phyloP scores from a whole-genome alignment of 2,329 filamentous ascomycete genomes.

The Waltergamsia citrina region DNA sequence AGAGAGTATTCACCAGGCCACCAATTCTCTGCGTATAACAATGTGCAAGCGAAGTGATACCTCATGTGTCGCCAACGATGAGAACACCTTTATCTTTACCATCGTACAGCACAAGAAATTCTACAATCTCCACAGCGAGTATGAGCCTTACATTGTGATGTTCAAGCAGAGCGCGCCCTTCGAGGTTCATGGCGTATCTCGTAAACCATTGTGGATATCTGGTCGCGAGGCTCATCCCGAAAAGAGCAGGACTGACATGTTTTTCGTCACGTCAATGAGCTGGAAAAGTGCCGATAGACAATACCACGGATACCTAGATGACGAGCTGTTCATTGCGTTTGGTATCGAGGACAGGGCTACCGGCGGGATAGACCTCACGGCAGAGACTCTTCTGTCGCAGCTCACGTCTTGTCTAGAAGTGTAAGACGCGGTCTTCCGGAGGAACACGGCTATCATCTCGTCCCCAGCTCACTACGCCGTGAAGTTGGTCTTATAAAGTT shows the following conservation, averaged over 20 bases:
- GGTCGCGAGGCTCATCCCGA: slow-evolving; percentile 28
- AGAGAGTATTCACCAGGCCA: slow-evolving; percentile 48
- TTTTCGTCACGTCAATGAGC: slow-evolving; percentile 47
- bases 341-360: slow-evolving; percentile 43
- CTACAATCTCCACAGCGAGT: slow-evolving; percentile 36
- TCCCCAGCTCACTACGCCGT: too few relatives aligned
- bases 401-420: slow-evolving; percentile 19
- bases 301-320: slow-evolving; percentile 48
- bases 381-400: slow-evolving; percentile 40
- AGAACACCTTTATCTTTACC: slow-evolving; percentile 44
- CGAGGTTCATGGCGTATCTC: slow-evolving; percentile 36
- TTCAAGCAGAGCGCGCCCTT: slow-evolving; percentile 39
- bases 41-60: slow-evolving; percentile 38
- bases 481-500: too few relatives aligned
- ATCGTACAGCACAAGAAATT: slow-evolving; percentile 47
- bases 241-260: slow-evolving; percentile 35
- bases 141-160: slow-evolving; percentile 46
- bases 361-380: slow-evolving; percentile 40
- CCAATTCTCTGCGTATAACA: slow-evolving; percentile 47
- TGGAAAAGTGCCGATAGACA: slow-evolving; percentile 37
- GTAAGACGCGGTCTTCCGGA: too few relatives aligned
- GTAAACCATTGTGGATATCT: slow-evolving; percentile 44
- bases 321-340: slow-evolving; percentile 44
- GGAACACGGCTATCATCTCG: too few relatives aligned
- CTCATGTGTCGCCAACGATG: slow-evolving; percentile 26